A percentile compares a stretch with the other conserved stretches of the same genome.
Conservation (phyloP, 306 rosid genomes). For the Aeschynomene evenia region DNA sequence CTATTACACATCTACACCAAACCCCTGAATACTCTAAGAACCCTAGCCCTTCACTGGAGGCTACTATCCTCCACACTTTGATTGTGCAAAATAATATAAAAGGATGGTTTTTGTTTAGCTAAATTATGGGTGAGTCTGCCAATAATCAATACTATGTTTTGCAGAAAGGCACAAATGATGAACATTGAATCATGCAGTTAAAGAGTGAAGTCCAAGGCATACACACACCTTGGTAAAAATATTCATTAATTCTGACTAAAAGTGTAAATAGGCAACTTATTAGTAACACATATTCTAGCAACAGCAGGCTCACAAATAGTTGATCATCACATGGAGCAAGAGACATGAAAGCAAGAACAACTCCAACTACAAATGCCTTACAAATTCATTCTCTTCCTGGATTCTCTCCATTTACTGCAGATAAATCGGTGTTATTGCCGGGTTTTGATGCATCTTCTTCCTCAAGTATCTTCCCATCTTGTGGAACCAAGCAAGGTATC, state of each 20-base stretch:
- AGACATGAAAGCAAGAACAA: not conserved
- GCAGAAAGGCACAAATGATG: not conserved
- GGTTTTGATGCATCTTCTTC: constrained; percentile 44
- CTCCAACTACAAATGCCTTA: not conserved
- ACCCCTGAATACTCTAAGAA: not conserved
- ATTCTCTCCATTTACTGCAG: constrained; percentile 25
- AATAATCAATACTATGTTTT: not conserved
- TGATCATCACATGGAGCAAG: not conserved
- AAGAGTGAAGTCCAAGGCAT: not conserved
- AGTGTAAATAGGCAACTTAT: not conserved
- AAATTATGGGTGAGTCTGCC: not conserved
- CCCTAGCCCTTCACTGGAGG: not conserved
- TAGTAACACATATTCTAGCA: not conserved
- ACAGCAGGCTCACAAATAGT: not conserved
- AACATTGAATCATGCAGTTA: constrained; percentile 1
- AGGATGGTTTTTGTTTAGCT: not conserved
- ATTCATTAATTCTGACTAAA: not conserved
- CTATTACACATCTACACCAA: not conserved
- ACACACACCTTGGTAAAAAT: not conserved
- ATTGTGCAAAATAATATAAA: not conserved
- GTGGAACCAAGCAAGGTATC: constrained; percentile 79
- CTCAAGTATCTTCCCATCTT: constrained; percentile 71
- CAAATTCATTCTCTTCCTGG: constrained; percentile 24
- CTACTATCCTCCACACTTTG: not conserved
- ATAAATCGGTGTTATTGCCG: constrained; percentile 32